Conservation (phyloP, 2,329 filamentous ascomycete species). For the Ophiostoma perfectum region DNA sequence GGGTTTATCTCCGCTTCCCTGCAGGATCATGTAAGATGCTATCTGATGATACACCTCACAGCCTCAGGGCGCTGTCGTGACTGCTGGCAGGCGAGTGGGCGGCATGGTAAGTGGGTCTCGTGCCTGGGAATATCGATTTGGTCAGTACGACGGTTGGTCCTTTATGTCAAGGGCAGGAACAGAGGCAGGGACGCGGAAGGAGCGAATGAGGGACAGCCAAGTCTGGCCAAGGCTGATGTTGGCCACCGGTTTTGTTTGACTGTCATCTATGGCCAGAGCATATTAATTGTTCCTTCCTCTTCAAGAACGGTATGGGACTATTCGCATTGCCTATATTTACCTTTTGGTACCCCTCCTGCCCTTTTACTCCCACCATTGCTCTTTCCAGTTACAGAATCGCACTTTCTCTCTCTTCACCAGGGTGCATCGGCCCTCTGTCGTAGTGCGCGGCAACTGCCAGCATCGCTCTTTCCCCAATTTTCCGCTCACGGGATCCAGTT, state of each 20-base stretch:
- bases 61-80: neutral
- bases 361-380: neutral
- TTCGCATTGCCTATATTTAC: neutral
- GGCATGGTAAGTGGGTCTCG: neutral
- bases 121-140: neutral
- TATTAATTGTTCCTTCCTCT: neutral
- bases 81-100: neutral
- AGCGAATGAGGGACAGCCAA: constrained; percentile 7
- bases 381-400: neutral
- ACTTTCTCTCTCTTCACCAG: neutral
- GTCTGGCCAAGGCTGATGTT: constrained; percentile 2
- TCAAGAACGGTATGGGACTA: neutral
- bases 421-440: neutral
- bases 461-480: constrained; percentile 18
- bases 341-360: neutral
- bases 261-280: neutral
- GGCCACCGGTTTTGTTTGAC: neutral
- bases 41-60: no score
- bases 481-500: constrained; percentile 10
- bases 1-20: neutral
- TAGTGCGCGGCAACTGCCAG: constrained; percentile 1
- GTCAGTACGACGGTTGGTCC: no score
- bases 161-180: neutral
- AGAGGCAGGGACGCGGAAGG: neutral
- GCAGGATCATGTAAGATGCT: neutral